These are phyloP conservation scores for Cryomyces minteri DNA, from an alignment of 495 filamentous ascomycete species.

Conservation along the genomic window DNA sequence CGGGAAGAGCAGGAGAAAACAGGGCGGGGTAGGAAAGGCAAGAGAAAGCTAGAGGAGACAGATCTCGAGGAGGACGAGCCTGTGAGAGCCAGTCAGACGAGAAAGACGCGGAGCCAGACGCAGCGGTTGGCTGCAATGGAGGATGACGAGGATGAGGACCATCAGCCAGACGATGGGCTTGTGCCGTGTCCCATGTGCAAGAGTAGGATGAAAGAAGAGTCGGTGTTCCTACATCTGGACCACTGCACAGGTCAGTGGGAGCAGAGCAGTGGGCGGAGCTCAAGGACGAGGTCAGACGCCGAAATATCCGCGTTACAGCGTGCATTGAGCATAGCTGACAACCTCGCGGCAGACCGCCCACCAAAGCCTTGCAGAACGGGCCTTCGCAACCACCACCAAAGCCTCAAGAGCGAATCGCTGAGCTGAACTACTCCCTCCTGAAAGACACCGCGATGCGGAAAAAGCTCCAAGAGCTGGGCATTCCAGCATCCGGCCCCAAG, in stretches of 20 bases:
- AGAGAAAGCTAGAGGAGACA: constrained; percentile 34
- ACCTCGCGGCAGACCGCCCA: not conserved
- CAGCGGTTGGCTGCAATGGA: constrained; percentile 8
- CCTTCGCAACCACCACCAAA: constrained; percentile 6
- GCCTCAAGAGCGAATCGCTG: constrained; percentile 43
- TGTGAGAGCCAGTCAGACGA: constrained; percentile 14
- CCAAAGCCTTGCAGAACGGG: not conserved
- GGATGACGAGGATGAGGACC: constrained; percentile 9
- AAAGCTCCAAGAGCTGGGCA: constrained; percentile 68
- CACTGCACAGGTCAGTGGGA: constrained; percentile 22
- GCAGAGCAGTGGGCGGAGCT: not conserved
- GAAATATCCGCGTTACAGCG: not conserved
- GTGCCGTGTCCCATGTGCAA: constrained; percentile 69
- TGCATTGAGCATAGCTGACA: not conserved
- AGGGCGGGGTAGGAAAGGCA: constrained; percentile 14
- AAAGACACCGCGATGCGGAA: constrained; percentile 59
- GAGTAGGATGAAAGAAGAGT: constrained; percentile 51
- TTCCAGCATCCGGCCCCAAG: constrained; percentile 48
- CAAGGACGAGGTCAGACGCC: not conserved
- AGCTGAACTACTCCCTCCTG: constrained; percentile 62
- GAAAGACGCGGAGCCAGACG: constrained; percentile 15
- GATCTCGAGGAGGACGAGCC: constrained; percentile 23
- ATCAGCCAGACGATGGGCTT: constrained; percentile 45
- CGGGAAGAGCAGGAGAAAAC: constrained; percentile 22
- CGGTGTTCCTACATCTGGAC: constrained; percentile 70